phyloP scores from a whole-genome alignment of 1,139 yeast species.

The Candida buenavistaensis region DNA sequence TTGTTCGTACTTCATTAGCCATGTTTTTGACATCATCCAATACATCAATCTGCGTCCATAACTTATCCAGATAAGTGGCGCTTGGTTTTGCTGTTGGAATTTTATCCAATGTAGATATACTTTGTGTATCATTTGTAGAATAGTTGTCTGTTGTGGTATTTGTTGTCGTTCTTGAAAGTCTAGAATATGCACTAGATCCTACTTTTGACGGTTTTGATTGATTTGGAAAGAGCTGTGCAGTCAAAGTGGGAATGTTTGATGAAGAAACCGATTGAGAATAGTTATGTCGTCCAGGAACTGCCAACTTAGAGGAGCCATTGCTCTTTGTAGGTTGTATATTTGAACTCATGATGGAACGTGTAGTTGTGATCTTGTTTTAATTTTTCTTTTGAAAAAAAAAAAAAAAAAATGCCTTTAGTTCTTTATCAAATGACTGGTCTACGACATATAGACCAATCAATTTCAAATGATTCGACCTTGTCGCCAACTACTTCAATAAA shows the following conservation, averaged over 20 bases:
- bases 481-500: too few relatives aligned
- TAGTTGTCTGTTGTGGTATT: constrained; percentile 19
- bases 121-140: constrained; percentile 23
- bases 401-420: too few relatives aligned
- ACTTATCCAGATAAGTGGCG: constrained; percentile 64
- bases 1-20: constrained; percentile 54
- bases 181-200: constrained; percentile 17
- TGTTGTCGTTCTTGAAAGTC: constrained; percentile 30
- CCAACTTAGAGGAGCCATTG: constrained; percentile 8
- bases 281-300: constrained; percentile 15
- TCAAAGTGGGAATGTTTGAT: constrained; percentile 4
- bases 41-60: constrained; percentile 89
- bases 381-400: too few relatives aligned
- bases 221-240: constrained; percentile 8
- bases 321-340: constrained; percentile 8
- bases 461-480: too few relatives aligned
- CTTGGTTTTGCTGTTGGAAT: constrained; percentile 51
- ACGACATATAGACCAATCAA: too few relatives aligned
- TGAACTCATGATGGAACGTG: too few relatives aligned
- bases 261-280: constrained; percentile 16
- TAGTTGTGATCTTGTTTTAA: neutral
- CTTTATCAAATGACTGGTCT: too few relatives aligned
- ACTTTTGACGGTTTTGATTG: constrained; percentile 12
- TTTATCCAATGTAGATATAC: constrained; percentile 41
- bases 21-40: constrained; percentile 75